Conservation (phyloP, 768 basidiomycete genomes). For the Mycena sanguinolenta region DNA sequence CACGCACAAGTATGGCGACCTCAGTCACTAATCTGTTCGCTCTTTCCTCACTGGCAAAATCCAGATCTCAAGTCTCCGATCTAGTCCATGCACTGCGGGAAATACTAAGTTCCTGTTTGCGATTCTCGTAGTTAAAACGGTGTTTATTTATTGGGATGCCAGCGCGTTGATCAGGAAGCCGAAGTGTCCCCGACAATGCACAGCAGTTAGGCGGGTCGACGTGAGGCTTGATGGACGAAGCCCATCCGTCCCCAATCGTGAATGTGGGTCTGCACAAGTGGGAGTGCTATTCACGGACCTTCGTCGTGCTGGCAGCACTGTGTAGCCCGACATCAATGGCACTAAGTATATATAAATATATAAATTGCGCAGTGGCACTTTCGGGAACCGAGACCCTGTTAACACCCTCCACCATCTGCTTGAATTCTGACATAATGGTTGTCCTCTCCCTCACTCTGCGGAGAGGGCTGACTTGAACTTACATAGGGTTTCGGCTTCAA, state of each 20-base stretch:
- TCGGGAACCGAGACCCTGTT: no score
- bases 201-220: background rate
- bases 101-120: background rate
- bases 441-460: background rate
- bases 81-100: background rate
- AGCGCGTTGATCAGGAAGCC: background rate
- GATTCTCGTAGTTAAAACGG: background rate
- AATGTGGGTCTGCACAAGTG: background rate
- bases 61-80: background rate
- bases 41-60: no score
- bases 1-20: no score
- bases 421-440: conserved; percentile 3
- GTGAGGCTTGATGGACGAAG: background rate
- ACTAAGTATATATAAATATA: background rate
- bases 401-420: background rate
- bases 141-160: conserved; percentile 14
- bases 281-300: conserved; percentile 12
- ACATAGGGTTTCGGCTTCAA: conserved; percentile 1
- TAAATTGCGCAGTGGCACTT: conserved; percentile 11
- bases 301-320: conserved; percentile 13
- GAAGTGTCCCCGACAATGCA: conserved; percentile 26
- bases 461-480: background rate
- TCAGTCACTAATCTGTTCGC: no score
- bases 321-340: background rate
- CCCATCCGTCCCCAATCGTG: background rate